A percentile compares a stretch with the other conserved stretches of the same genome.
Conservation (phyloP, 2,329 filamentous ascomycete species). For the Aspergillus intermedius region DNA sequence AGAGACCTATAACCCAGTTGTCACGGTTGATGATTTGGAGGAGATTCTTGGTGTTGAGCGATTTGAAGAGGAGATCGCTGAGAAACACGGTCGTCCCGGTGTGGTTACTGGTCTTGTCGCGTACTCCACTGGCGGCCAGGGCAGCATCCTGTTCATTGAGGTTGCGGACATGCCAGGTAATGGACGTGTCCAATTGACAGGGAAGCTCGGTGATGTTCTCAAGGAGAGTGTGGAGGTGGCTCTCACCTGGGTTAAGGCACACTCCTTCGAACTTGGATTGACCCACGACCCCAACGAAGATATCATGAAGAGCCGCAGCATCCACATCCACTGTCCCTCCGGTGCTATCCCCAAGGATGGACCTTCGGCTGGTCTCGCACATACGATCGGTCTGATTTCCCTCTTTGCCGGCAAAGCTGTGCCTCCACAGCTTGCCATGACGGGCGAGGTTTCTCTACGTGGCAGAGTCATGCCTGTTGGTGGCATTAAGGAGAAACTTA, state of each 20-base stretch:
- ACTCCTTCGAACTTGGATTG: slow-evolving; percentile 84
- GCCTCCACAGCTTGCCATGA: slow-evolving; percentile 92
- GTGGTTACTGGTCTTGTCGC: slow-evolving; percentile 95
- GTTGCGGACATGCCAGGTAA: slow-evolving; percentile 94
- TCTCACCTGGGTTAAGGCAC: slow-evolving; percentile 92
- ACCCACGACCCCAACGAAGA: slow-evolving; percentile 75
- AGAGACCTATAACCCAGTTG: slow-evolving; percentile 63
- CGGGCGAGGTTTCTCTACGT: slow-evolving; percentile 69
- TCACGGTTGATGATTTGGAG: slow-evolving; percentile 77
- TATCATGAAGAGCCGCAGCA: slow-evolving; percentile 89
- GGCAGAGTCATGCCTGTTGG: slow-evolving; percentile 90
- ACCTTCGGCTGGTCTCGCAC: slow-evolving; percentile 75
- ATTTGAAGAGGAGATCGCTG: slow-evolving; percentile 92
- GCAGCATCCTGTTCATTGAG: slow-evolving; percentile 96
- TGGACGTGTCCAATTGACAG: slow-evolving; percentile 87
- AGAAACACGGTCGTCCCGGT: slow-evolving; percentile 72
- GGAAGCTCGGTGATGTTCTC: slow-evolving; percentile 90
- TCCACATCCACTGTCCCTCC: slow-evolving; percentile 93
- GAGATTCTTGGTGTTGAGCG: slow-evolving; percentile 85
- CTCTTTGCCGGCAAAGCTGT: slow-evolving; percentile 81
- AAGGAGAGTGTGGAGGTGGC: slow-evolving; percentile 97
- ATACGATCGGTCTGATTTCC: slow-evolving; percentile 87
- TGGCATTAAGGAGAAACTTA: slow-evolving; percentile 97
- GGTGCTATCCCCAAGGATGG: slow-evolving; percentile 95
- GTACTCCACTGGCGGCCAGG: slow-evolving; percentile 86